These are phyloP conservation scores for Miscanthus lutarioriparius DNA, from an alignment of 176 grass and related monocot genomes.

Conservation along the genomic window DNA sequence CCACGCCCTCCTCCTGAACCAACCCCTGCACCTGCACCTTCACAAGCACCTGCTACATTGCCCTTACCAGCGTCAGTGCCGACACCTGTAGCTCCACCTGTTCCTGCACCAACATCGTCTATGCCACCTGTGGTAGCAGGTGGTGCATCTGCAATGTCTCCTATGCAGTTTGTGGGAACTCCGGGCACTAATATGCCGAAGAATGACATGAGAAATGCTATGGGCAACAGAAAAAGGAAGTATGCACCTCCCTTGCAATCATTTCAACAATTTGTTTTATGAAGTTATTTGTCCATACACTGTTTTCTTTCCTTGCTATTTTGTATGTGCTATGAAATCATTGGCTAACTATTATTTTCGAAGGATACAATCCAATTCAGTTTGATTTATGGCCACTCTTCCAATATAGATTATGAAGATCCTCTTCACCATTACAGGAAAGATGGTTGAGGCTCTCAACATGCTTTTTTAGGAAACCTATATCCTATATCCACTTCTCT, in stretches of 20 bases:
- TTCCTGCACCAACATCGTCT: conserved; percentile 37
- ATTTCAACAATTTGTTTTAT: conserved; percentile 14
- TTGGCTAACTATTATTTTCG: neutral
- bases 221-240: conserved; percentile 98
- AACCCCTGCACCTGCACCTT: conserved; percentile 35
- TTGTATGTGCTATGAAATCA: neutral
- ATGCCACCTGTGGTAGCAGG: conserved; percentile 59
- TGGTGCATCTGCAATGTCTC: conserved; percentile 56
- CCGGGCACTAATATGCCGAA: conserved; percentile 62
- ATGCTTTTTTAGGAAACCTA: conserved; percentile 1
- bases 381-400: neutral
- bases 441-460: conserved; percentile 26
- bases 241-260: conserved; percentile 50
- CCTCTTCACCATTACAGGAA: conserved; percentile 27
- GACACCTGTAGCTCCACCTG: conserved; percentile 31
- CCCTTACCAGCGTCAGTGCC: conserved; percentile 23
- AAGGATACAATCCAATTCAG: neutral
- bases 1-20: conserved; percentile 83
- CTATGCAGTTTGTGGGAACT: conserved; percentile 89
- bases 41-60: conserved; percentile 32
- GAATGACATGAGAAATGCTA: conserved; percentile 74
- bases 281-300: neutral
- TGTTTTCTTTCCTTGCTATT: neutral
- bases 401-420: conserved; percentile 14
- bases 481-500: neutral